Conservation (phyloP, 306 rosid genomes). For the Herpetospermum pedunculosum region DNA sequence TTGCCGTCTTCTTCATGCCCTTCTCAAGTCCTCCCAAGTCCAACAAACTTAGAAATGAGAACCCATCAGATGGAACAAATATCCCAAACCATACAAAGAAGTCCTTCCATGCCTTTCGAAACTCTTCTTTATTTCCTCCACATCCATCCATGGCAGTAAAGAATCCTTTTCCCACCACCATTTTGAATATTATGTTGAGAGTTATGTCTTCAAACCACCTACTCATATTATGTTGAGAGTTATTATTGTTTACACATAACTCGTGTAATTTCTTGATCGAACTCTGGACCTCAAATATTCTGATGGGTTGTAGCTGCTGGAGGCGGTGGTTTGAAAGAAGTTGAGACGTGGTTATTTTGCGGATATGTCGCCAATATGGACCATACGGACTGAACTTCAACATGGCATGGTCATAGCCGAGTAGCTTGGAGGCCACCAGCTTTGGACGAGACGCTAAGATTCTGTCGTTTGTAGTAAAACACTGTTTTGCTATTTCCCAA, state of each 20-base stretch:
- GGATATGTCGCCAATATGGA: slow-evolving; percentile 18
- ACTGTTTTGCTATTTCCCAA: slow-evolving; percentile 39
- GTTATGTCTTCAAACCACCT: background rate
- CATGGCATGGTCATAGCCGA: slow-evolving; percentile 16
- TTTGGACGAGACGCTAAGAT: slow-evolving; percentile 15
- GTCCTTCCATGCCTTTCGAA: background rate
- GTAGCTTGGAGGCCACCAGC: background rate
- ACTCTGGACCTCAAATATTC: slow-evolving; percentile 8
- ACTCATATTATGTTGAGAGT: background rate
- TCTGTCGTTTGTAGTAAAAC: slow-evolving; percentile 30
- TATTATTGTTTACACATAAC: slow-evolving; percentile 3
- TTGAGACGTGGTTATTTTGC: slow-evolving; percentile 10
- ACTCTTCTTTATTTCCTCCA: background rate
- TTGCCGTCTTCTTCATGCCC: background rate
- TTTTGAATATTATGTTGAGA: slow-evolving; percentile 6
- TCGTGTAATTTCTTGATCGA: background rate
- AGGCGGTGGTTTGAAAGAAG: slow-evolving; percentile 14
- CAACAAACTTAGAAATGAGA: background rate
- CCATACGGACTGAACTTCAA: slow-evolving; percentile 12
- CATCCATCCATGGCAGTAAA: background rate
- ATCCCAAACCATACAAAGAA: background rate
- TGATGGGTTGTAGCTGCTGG: background rate
- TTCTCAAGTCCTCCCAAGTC: background rate
- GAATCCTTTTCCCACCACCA: slow-evolving; percentile 15
- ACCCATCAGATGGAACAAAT: background rate